Conservation (phyloP, 805 yeast genomes). For the Candida cerambycidarum region DNA sequence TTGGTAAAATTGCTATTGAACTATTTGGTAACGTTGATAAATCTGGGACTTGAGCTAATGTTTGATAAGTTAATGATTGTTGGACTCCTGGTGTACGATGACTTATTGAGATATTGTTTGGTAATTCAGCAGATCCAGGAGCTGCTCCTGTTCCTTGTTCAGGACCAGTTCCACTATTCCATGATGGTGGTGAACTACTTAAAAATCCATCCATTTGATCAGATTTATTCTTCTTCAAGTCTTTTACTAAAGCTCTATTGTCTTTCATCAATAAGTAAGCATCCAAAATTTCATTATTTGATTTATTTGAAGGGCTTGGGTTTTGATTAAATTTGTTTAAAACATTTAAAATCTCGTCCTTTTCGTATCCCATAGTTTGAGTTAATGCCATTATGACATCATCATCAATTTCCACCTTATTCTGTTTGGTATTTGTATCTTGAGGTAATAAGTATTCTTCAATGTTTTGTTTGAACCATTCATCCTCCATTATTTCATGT, state of each 20-base stretch:
- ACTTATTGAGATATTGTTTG: constrained; percentile 19
- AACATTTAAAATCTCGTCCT: constrained; percentile 77
- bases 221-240: constrained; percentile 53
- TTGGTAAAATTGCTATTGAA: constrained; percentile 89
- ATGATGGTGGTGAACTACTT: constrained; percentile 62
- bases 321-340: constrained; percentile 38
- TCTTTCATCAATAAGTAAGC: constrained; percentile 83
- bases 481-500: constrained; percentile 88
- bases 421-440: constrained; percentile 37
- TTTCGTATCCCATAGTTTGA: constrained; percentile 85
- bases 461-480: constrained; percentile 84
- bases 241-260: constrained; percentile 68
- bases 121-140: not conserved
- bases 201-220: constrained; percentile 58
- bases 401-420: constrained; percentile 61
- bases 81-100: constrained; percentile 42
- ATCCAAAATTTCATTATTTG: constrained; percentile 76
- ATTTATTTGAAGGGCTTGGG: constrained; percentile 17
- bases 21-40: constrained; percentile 60
- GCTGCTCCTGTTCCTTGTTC: constrained; percentile 13
- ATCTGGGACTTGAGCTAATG: constrained; percentile 47
- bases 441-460: constrained; percentile 77
- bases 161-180: constrained; percentile 20
- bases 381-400: constrained; percentile 72
- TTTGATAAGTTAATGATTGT: constrained; percentile 47